A percentile compares a stretch with the other conserved stretches of the same genome.
phyloP scores from a whole-genome alignment of 805 yeast genomes.

The Dipodascopsis uninucleata region DNA sequence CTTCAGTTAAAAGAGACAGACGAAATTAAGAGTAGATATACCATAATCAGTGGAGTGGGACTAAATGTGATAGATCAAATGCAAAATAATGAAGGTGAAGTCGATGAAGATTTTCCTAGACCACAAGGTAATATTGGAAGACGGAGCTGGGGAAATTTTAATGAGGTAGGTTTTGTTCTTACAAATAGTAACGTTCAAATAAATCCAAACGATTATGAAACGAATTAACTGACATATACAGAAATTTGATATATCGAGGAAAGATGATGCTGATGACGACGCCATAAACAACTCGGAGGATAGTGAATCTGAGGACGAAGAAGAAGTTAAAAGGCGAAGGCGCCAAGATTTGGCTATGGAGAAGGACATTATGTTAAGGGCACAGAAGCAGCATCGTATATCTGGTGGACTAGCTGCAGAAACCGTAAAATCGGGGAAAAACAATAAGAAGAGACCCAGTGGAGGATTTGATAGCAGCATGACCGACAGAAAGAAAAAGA shows the following conservation, averaged over 20 bases:
- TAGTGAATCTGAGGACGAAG: conserved; percentile 1
- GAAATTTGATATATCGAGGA: conserved; percentile 2
- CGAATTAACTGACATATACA: not conserved
- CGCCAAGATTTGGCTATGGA: not conserved
- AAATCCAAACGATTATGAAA: not conserved
- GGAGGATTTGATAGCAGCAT: too few relatives aligned
- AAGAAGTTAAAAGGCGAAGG: not conserved
- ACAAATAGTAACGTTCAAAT: too few relatives aligned
- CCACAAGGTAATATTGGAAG: conserved; percentile 32
- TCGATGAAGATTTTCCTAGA: conserved; percentile 7
- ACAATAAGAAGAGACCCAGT: conserved; percentile 19
- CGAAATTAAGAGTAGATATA: conserved; percentile 3
- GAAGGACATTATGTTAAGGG: conserved; percentile 2
- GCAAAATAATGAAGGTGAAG: not conserved
- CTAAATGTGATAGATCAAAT: conserved; percentile 19
- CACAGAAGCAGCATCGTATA: not conserved
- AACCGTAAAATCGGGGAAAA: conserved; percentile 6
- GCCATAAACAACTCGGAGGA: conserved; percentile 2
- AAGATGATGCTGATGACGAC: conserved; percentile 3
- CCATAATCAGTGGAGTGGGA: conserved; percentile 17
- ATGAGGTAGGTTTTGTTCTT: too few relatives aligned
- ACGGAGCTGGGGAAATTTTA: conserved; percentile 28
- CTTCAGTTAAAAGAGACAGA: conserved; percentile 12
- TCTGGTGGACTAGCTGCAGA: conserved; percentile 5
- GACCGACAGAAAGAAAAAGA: too few relatives aligned